phyloP scores from a whole-genome alignment of 225 moss, liverwort and hornwort species.

The Climacium dendroides region DNA sequence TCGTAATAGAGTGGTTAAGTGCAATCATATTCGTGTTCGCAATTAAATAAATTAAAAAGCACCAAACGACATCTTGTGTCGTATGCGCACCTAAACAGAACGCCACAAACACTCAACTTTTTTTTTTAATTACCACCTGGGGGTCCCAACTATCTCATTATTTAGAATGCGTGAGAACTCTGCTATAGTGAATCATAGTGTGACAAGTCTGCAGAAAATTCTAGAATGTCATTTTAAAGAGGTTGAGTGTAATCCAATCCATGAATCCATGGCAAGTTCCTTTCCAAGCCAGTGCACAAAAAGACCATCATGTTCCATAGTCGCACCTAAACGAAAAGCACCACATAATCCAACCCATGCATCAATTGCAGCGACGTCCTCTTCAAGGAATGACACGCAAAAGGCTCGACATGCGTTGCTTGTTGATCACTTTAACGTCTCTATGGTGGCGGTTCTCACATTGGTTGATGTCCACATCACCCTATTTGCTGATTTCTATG shows the following conservation, averaged over 20 bases:
- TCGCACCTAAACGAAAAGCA: background rate
- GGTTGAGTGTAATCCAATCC: background rate
- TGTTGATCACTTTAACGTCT: background rate
- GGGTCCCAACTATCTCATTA: background rate
- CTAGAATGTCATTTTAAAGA: background rate
- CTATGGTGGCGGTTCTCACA: background rate
- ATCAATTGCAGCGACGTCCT: background rate
- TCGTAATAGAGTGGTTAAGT: no score
- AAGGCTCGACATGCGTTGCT: background rate
- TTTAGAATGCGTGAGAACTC: background rate
- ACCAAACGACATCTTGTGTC: slow-evolving; percentile 42
- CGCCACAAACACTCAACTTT: background rate
- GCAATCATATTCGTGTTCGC: background rate
- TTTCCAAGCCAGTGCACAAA: background rate
- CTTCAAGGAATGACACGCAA: background rate
- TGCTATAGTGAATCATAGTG: background rate
- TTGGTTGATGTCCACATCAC: background rate
- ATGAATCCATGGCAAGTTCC: background rate
- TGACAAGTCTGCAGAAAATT: background rate
- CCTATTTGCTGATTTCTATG: background rate
- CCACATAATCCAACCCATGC: background rate
- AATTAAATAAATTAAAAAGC: background rate
- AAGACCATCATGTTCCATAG: background rate
- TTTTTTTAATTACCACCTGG: background rate
- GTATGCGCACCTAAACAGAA: slow-evolving; percentile 30